Percentiles rank a stretch among this genome's conserved stretches.
These are phyloP conservation scores for Casaregolazyma suthepensis DNA, from an alignment of 1,139 yeast species.

Conservation along the genomic window DNA sequence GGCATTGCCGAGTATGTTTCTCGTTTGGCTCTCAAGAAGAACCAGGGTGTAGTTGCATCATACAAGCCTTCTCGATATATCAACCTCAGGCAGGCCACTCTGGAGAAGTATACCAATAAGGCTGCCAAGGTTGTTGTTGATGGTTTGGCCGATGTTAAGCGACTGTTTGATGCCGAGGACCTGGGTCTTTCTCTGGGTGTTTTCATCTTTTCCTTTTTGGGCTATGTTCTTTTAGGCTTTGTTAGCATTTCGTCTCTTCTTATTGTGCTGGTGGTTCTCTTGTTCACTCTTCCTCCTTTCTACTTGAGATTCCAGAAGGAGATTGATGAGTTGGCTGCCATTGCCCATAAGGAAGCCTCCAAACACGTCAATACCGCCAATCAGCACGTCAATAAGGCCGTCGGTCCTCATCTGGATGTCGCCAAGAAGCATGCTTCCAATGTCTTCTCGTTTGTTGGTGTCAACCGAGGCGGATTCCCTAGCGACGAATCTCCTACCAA, in stretches of 20 bases:
- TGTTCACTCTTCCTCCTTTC: conserved; percentile 71
- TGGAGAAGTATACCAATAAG: conserved; percentile 28
- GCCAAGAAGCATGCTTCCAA: conserved; percentile 42
- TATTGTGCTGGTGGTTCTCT: conserved; percentile 49
- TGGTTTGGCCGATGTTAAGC: conserved; percentile 41
- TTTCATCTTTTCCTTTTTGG: conserved; percentile 57
- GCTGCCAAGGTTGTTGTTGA: conserved; percentile 29
- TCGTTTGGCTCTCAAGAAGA: conserved; percentile 29
- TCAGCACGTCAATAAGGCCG: conserved; percentile 42
- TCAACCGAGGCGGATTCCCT: conserved; percentile 31
- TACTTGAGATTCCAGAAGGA: conserved; percentile 71
- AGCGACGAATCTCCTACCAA: conserved; percentile 13
- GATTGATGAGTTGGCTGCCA: conserved; percentile 67
- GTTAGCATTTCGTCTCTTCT: conserved; percentile 67
- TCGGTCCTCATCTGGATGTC: conserved; percentile 39
- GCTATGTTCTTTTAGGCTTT: conserved; percentile 70
- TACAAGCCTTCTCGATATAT: conserved; percentile 33
- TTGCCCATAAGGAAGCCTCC: conserved; percentile 51
- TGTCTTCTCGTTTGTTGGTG: conserved; percentile 43
- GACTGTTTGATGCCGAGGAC: conserved; percentile 59
- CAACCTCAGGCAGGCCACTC: conserved; percentile 27
- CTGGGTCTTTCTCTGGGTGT: conserved; percentile 66
- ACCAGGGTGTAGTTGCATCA: conserved; percentile 29
- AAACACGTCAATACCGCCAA: conserved; percentile 50
- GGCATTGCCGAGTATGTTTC: conserved; percentile 32